These are phyloP conservation scores for Exophiala viscosa DNA, from an alignment of 2,329 filamentous ascomycete genomes.

Conservation along the genomic window DNA sequence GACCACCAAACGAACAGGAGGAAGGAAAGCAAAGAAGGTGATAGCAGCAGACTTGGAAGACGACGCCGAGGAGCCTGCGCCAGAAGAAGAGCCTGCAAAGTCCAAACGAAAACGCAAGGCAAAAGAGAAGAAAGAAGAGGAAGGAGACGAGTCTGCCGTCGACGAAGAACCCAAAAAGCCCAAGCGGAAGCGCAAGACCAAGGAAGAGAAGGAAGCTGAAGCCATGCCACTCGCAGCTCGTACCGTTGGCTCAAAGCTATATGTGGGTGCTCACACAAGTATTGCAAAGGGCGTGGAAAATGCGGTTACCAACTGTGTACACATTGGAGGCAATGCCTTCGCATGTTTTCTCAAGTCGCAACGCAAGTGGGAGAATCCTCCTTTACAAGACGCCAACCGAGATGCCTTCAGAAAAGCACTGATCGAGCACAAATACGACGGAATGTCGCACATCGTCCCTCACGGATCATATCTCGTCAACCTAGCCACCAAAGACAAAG, in stretches of 20 bases:
- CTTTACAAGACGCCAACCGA: slow-evolving; percentile 64
- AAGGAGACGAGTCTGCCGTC: neutral
- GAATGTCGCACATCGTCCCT: slow-evolving; percentile 69
- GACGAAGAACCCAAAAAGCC: slow-evolving; percentile 11
- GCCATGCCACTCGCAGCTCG: slow-evolving; percentile 65
- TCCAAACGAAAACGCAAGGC: neutral
- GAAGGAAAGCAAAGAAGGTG: neutral
- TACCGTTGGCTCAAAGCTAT: slow-evolving; percentile 70
- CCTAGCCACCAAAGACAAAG: slow-evolving; percentile 75
- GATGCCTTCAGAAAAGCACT: slow-evolving; percentile 68
- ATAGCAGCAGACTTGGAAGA: neutral
- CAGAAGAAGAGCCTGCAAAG: neutral
- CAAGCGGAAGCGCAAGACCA: slow-evolving; percentile 50
- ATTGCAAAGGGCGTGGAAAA: slow-evolving; percentile 93
- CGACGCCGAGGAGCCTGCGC: neutral
- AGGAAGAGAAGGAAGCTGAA: slow-evolving; percentile 54
- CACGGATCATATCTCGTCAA: slow-evolving; percentile 98
- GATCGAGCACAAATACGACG: slow-evolving; percentile 66
- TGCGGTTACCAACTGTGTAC: slow-evolving; percentile 68
- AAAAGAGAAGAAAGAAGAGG: neutral
- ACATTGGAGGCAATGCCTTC: slow-evolving; percentile 86
- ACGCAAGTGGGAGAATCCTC: slow-evolving; percentile 85
- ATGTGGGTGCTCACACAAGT: slow-evolving; percentile 89
- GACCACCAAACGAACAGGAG: neutral
- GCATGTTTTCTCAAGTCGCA: slow-evolving; percentile 95